Conservation (phyloP, 2,329 filamentous ascomycete genomes). For the Claviceps fusiformis region DNA sequence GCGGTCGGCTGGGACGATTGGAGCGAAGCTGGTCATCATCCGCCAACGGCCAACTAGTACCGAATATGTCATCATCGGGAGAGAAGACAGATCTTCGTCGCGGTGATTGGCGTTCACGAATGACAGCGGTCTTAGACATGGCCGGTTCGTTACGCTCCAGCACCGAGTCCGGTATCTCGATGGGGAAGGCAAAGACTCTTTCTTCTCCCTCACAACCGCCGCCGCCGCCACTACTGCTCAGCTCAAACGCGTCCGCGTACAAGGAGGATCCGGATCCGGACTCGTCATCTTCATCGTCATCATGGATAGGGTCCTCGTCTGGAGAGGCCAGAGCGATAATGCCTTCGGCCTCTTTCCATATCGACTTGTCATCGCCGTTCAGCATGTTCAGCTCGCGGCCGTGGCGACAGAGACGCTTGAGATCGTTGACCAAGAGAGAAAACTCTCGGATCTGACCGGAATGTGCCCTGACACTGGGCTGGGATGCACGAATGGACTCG, state of each 20-base stretch:
- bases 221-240: conserved; percentile 11
- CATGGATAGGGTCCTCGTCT: conserved; percentile 37
- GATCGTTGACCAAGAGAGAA: conserved; percentile 66
- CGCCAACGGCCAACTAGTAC: conserved; percentile 31
- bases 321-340: conserved; percentile 75
- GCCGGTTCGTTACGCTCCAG: conserved; percentile 28
- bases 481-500: conserved; percentile 64
- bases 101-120: conserved; percentile 37
- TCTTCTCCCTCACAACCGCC: conserved; percentile 30
- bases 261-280: conserved; percentile 22
- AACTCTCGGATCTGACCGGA: conserved; percentile 74
- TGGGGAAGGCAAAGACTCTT: conserved; percentile 23
- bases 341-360: conserved; percentile 74
- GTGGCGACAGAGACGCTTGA: conserved; percentile 63
- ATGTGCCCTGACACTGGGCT: conserved; percentile 69
- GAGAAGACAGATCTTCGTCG: conserved; percentile 50
- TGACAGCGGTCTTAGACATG: conserved; percentile 36
- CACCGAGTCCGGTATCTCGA: conserved; percentile 29
- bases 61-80: conserved; percentile 54
- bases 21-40: conserved; percentile 22
- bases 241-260: conserved; percentile 28
- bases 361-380: conserved; percentile 40
- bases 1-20: conserved; percentile 27
- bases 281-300: conserved; percentile 15
- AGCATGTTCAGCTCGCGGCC: conserved; percentile 54